Conservation (phyloP, 768 basidiomycete genomes). For the Asterophora lycoperdoides region DNA sequence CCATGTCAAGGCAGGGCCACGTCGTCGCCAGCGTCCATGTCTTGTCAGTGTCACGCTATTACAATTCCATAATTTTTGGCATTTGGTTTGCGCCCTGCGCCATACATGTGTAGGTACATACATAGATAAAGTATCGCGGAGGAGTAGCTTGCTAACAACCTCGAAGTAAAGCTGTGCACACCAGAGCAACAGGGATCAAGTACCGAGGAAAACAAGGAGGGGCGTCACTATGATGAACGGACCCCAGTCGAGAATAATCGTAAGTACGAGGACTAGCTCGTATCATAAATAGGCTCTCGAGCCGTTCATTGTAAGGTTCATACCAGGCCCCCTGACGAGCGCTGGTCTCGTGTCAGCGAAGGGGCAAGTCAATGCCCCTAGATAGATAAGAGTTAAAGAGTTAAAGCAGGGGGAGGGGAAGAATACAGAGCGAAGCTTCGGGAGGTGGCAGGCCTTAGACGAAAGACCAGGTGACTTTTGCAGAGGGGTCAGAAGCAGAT, state of each 20-base stretch:
- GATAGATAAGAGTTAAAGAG: background rate
- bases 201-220: slow-evolving; percentile 1
- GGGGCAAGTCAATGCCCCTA: slow-evolving; percentile 4
- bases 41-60: background rate
- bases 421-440: slow-evolving; percentile 34
- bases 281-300: slow-evolving; percentile 14
- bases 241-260: slow-evolving; percentile 13
- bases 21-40: background rate
- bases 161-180: slow-evolving; percentile 4
- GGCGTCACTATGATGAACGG: slow-evolving; percentile 13
- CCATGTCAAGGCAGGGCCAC: background rate
- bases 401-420: slow-evolving; percentile 20
- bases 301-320: slow-evolving; percentile 11
- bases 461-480: slow-evolving; percentile 37
- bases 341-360: slow-evolving; percentile 6
- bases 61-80: background rate
- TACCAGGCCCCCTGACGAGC: slow-evolving; percentile 1
- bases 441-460: slow-evolving; percentile 19
- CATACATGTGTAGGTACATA: slow-evolving; percentile 2
- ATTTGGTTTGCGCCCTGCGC: slow-evolving; percentile 4
- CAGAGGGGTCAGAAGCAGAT: slow-evolving; percentile 3
- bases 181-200: background rate
- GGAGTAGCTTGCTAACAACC: slow-evolving; percentile 4
- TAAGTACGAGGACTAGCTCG: slow-evolving; percentile 17
- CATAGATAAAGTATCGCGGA: background rate